Percentiles rank a stretch among this genome's conserved stretches.
Evolutionary conservation across 495 filamentous ascomycete species (phyloP).

Genomic region (Podospora pseudocomata): DNA sequence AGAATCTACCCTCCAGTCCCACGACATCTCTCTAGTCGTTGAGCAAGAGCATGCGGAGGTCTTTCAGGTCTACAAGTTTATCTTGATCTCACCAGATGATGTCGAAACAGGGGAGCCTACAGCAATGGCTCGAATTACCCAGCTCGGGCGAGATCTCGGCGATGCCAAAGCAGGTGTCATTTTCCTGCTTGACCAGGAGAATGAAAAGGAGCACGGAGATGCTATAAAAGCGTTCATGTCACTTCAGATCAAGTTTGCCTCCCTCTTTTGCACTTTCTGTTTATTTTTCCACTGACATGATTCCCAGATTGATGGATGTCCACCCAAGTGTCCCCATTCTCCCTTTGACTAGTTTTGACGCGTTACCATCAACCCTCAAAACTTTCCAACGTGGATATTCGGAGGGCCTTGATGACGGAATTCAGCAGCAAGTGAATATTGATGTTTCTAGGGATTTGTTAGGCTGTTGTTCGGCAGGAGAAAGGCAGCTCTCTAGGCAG

Average conservation of each 20-base stretch:
- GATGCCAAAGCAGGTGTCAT: constrained; percentile 43
- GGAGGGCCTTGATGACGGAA: neutral
- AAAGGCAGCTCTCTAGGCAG: neutral
- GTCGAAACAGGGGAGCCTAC: neutral
- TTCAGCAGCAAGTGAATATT: neutral
- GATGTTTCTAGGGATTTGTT: neutral
- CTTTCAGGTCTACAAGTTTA: neutral
- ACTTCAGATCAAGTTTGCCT: constrained; percentile 41
- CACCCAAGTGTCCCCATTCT: neutral
- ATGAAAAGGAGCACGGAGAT: constrained; percentile 5
- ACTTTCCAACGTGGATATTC: neutral
- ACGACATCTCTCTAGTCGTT: constrained; percentile 1
- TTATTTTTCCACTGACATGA: neutral
- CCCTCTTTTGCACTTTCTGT: neutral
- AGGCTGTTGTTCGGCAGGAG: neutral
- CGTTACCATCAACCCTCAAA: neutral
- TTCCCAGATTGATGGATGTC: neutral
- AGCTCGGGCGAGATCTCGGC: neutral
- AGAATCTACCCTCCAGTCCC: neutral
- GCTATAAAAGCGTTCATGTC: constrained; percentile 37
- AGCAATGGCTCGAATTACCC: neutral
- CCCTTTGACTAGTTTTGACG: neutral
- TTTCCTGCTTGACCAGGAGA: constrained; percentile 49
- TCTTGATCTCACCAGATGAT: constrained; percentile 33
- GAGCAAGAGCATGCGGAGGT: neutral